Evolutionary conservation across 1,284 basidiomycete genomes (phyloP), one percentile per base, ranked within the genome.

Genomic region (Sphagnurus paluster): DNA sequence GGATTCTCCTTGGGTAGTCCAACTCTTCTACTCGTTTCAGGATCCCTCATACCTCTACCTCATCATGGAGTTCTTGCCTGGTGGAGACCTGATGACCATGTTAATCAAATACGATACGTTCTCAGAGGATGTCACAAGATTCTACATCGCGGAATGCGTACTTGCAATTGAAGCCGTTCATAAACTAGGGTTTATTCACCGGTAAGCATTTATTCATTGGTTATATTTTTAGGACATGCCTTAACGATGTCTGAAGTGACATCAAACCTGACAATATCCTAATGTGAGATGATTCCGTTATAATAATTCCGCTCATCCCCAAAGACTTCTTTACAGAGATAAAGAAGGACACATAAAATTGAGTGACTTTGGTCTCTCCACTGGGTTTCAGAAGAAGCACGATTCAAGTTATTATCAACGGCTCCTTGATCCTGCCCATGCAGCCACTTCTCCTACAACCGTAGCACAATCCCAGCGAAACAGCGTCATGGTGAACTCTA

Each of bases 61-160:
- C 47, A 90, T 99, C 70, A 99, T 99, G 96, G 97, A 99, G 67
- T 99, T 98, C 70, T 75, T 99, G 47, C 96, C 97, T 37, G 97
- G 97, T 37, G 97, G 97, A 29, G 97, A 99, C 67, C 75, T 99
- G 51, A 99, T 99, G 97, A 89, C 87, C 20, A 99, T 98, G 97
- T 78, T 99, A 49, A 99, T 99, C 79, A 98, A 99, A 70, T 98
- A 99, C 69, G 97, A 99, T 64, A 98, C 95, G 0, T 99, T 99
- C 70, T 93, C 92, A 0, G 96, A 99, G 67, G 97, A 99, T 61
- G 96, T 99, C 10, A 96, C 94, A 41, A 81, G 97, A 44, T 99
- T 99, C 70, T 99, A 72, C 70, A 95, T 98, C 67, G 96, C 96
- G 23, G 90, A 99, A 72, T 93, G 91, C 64, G 87, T 92, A 44